phyloP scores from a whole-genome alignment of 2,329 filamentous ascomycete genomes.

The Fonsecaea nubica region DNA sequence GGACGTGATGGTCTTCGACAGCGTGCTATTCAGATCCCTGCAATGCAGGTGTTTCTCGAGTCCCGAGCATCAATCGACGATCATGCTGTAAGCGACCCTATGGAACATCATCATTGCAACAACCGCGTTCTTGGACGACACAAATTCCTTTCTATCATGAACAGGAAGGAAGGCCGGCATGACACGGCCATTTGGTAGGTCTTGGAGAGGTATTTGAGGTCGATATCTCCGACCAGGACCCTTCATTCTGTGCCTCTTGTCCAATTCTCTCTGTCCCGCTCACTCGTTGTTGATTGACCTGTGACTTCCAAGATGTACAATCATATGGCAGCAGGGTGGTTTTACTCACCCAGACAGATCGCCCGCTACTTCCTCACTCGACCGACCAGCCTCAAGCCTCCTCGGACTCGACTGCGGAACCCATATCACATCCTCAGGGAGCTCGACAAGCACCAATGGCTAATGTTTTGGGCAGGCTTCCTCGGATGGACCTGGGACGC shows the following conservation, averaged over 20 bases:
- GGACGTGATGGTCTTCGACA: background rate
- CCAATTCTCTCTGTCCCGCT: background rate
- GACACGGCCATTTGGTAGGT: background rate
- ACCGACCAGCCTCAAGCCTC: slow-evolving; percentile 46
- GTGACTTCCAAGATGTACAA: slow-evolving; percentile 41
- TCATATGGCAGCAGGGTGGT: slow-evolving; percentile 45
- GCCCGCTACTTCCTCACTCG: slow-evolving; percentile 45
- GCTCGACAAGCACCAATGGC: slow-evolving; percentile 63
- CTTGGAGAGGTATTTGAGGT: background rate
- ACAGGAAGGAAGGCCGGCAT: background rate
- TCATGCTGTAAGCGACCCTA: background rate
- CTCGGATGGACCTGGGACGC: slow-evolving; percentile 61
- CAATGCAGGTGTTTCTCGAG: background rate
- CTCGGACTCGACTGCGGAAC: slow-evolving; percentile 51
- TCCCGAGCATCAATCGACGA: background rate
- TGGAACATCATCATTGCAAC: background rate
- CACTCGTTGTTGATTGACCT: background rate
- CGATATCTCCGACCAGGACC: background rate
- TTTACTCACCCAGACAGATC: slow-evolving; percentile 46
- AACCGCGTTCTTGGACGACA: background rate
- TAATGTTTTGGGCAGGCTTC: slow-evolving; percentile 58
- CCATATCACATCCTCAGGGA: slow-evolving; percentile 59
- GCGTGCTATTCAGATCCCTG: background rate
- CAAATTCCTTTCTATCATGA: background rate
- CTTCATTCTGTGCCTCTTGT: background rate